phyloP scores from a whole-genome alignment of 345 rosid species.

The Aquilaria yunnanensis region DNA sequence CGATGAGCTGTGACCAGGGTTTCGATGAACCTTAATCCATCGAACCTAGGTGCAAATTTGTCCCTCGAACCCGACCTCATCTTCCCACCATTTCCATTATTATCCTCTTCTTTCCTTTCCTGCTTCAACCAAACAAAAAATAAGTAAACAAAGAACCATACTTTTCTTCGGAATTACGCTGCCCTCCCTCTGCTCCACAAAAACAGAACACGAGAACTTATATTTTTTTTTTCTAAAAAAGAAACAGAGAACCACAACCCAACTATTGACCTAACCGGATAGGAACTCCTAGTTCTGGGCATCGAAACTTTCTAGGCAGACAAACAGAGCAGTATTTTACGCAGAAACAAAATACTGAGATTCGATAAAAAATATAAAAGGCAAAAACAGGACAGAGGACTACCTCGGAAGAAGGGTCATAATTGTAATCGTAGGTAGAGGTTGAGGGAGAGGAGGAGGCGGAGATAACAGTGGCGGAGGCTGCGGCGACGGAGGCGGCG shows the following conservation, averaged over 20 bases:
- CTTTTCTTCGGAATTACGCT: not conserved
- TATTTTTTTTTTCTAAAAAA: not conserved
- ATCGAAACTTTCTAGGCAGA: slow-evolving; percentile 6
- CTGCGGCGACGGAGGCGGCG: slow-evolving; percentile 44
- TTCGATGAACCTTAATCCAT: slow-evolving; percentile 83
- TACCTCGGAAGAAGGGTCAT: slow-evolving; percentile 43
- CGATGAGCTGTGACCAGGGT: slow-evolving; percentile 91
- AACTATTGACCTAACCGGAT: not conserved
- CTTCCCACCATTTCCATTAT: slow-evolving; percentile 10
- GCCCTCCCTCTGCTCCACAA: not conserved
- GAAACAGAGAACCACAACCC: not conserved
- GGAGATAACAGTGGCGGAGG: slow-evolving; percentile 45
- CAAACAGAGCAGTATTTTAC: slow-evolving; percentile 8
- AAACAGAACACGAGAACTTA: not conserved
- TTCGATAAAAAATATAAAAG: not conserved
- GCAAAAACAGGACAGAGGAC: slow-evolving; percentile 6
- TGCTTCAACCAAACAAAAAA: slow-evolving; percentile 4
- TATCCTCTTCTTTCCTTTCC: slow-evolving; percentile 34
- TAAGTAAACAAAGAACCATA: not conserved
- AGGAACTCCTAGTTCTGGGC: not conserved
- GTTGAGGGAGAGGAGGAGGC: slow-evolving; percentile 33
- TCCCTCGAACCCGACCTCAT: slow-evolving; percentile 30
- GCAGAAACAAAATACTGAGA: not conserved
- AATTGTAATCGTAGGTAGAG: slow-evolving; percentile 20
- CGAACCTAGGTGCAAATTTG: slow-evolving; percentile 76